These are phyloP conservation scores for Incumbomyces lentus DNA, from an alignment of 2,329 filamentous ascomycete genomes.

Conservation along the genomic window DNA sequence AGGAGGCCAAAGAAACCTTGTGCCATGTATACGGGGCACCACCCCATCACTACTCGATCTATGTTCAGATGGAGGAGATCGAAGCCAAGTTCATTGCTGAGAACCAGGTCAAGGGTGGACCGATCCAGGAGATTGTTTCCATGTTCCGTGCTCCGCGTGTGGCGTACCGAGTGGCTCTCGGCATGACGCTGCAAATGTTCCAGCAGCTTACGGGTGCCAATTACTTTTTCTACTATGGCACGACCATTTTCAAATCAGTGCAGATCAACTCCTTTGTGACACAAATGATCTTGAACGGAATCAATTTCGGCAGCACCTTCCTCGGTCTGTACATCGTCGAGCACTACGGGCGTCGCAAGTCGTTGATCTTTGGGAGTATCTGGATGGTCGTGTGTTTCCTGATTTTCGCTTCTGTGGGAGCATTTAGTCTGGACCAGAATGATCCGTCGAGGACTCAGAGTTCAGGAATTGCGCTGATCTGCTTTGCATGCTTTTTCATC, in stretches of 20 bases:
- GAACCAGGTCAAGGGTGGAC: constrained; percentile 38
- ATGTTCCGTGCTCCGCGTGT: constrained; percentile 39
- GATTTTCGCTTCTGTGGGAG: constrained; percentile 46
- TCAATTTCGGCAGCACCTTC: constrained; percentile 53
- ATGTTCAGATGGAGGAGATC: constrained; percentile 35
- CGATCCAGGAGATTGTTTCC: constrained; percentile 31
- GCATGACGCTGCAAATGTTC: constrained; percentile 37
- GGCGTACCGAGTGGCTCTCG: constrained; percentile 31
- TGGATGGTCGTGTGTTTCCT: constrained; percentile 59
- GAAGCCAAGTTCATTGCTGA: constrained; percentile 31
- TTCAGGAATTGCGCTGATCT: constrained; percentile 64
- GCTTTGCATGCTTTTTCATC: constrained; percentile 65
- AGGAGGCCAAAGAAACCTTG: constrained; percentile 42
- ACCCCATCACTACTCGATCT: constrained; percentile 43
- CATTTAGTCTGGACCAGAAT: constrained; percentile 29
- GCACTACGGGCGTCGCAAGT: constrained; percentile 56
- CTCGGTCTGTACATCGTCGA: constrained; percentile 59
- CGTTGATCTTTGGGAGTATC: constrained; percentile 53
- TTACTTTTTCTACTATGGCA: constrained; percentile 19
- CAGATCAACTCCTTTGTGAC: constrained; percentile 38
- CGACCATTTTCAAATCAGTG: constrained; percentile 25
- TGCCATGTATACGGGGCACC: constrained; percentile 45
- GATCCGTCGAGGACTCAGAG: constrained; percentile 34
- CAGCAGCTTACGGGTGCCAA: constrained; percentile 41
- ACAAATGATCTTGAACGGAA: constrained; percentile 56